Evolutionary conservation across 495 filamentous ascomycete genomes (phyloP), one percentile per base, ranked within the genome.

Genomic region (Podospora pseudocomata): DNA sequence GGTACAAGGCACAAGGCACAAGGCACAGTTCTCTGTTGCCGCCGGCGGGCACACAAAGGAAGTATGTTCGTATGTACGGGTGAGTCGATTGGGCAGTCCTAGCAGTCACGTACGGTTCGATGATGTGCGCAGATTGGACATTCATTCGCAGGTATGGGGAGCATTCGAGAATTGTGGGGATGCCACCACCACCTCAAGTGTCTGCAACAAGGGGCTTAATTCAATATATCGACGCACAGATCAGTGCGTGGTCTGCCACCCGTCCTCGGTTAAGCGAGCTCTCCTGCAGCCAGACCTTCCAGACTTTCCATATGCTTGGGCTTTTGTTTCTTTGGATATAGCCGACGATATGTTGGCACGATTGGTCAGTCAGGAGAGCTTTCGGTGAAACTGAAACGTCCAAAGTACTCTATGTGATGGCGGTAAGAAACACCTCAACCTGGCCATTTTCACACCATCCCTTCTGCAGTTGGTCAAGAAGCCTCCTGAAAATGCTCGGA

Each of bases 121-220:
- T 26, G 55, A 58, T 58, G 55, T 58, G 55, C 55, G 19, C 55
- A 58, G 9, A 49, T 20, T 20, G n/a, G n/a, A 9, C n/a, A 18
- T 58, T 19, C 18, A n/a, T 58, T 15, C 55, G 23, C 55, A 19
- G 23, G 23, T 2, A 26, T n/a, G 1, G 55, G 55, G 26, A 18
- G 23, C 55, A 58, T 58, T 26, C 55, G 55, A 58, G 55, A 58
- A 58, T 20, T 58, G 55, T 58, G 55, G 55, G 23, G n/a, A 20
- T 58, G n/a, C 55, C n/a, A 58, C n/a, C 23, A 23, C 20, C 54
- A 5, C 5, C 6, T 57, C 23, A 23, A 23, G 1, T 57, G 54
- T 18, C 16, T 16, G 54, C 15, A 57, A 57, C 18, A 57, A n/a
- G 54, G 54, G 54, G 54, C 23, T n/a, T 5, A 57, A 57, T 7